Evolutionary conservation across 495 filamentous ascomycete genomes (phyloP), one percentile per base, ranked within the genome.

Genomic region (Aspergillus saccharolyticus): DNA sequence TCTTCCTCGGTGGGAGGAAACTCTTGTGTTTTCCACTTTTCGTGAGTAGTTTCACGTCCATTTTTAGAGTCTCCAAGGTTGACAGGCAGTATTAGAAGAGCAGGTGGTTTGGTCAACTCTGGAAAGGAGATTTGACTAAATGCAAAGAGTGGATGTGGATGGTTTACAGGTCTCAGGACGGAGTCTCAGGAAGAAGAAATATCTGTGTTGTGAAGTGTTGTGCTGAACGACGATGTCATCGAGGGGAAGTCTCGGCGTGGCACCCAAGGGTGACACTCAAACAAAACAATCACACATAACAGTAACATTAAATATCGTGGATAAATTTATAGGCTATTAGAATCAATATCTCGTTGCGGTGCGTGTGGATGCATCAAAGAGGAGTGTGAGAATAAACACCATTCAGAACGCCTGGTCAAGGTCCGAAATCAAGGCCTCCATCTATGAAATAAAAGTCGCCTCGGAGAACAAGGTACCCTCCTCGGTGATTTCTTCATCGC

Each of bases 401-500:
- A 60, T 53, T 59, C 48, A 63, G 54, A 66, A 57, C 61, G 57
- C 61, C 63, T 51, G 62, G 64, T 65, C 64, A 70, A 74, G 74
- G 61, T 74, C 74, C 70, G 70, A 61, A 51, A 55, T 47, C 54
- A 39, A 30, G 24, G 47, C 50, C 44, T 17, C 45, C 42, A 52
- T 58, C 63, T 67, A 86, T 16, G 87, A 91, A 74, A 97, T 96
- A 78, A 96, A 97, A 28, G 90, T 96, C 1, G 93, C 90, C 74
- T 97, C 93, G 44, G 79, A 80, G 73, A 93, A 94, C 55, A 93
- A 64, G 24, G 61, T 72, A 52, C 93, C 94, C 67, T 94, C 78
- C 67, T 97, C 93, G 18, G 79, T 75, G 33, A 81, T 77, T 66
- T 90, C 87, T 59, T 86, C 74, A 56, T 89, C 90, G 28, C 88